Percentiles rank a stretch among this genome's conserved stretches.
These are phyloP conservation scores for Scutellaria baicalensis DNA, from an alignment of 257 asterid genomes.

Conservation along the genomic window DNA sequence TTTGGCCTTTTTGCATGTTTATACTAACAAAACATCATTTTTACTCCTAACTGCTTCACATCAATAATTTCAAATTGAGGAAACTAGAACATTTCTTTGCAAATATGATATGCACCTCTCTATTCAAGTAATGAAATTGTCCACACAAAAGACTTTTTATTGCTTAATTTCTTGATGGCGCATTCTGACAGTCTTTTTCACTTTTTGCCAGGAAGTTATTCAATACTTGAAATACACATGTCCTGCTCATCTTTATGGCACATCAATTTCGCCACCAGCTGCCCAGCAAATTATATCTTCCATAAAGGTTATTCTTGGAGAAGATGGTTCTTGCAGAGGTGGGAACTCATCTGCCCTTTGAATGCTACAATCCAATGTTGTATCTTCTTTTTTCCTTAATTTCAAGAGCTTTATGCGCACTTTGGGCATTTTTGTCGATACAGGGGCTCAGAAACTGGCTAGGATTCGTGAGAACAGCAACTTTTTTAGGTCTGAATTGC, in stretches of 20 bases:
- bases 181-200: background rate
- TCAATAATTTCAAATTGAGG: too few relatives aligned
- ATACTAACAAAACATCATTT: too few relatives aligned
- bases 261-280: conserved; percentile 94
- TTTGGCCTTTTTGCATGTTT: too few relatives aligned
- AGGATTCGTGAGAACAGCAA: conserved; percentile 88
- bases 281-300: conserved; percentile 94
- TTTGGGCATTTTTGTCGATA: conserved; percentile 11
- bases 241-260: conserved; percentile 97
- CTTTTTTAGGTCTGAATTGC: conserved; percentile 83
- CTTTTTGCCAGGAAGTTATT: conserved; percentile 65
- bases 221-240: conserved; percentile 73
- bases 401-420: background rate
- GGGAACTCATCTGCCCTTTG: conserved; percentile 14
- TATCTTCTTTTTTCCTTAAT: background rate
- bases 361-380: conserved; percentile 1
- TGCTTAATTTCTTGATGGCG: too few relatives aligned
- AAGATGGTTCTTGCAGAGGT: conserved; percentile 98
- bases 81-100: too few relatives aligned
- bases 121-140: too few relatives aligned
- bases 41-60: too few relatives aligned
- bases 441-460: conserved; percentile 93
- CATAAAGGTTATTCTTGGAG: conserved; percentile 86
- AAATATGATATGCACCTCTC: too few relatives aligned
- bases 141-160: too few relatives aligned